phyloP scores from a whole-genome alignment of 2,329 filamentous ascomycete genomes.

The Penicillium polonicum region DNA sequence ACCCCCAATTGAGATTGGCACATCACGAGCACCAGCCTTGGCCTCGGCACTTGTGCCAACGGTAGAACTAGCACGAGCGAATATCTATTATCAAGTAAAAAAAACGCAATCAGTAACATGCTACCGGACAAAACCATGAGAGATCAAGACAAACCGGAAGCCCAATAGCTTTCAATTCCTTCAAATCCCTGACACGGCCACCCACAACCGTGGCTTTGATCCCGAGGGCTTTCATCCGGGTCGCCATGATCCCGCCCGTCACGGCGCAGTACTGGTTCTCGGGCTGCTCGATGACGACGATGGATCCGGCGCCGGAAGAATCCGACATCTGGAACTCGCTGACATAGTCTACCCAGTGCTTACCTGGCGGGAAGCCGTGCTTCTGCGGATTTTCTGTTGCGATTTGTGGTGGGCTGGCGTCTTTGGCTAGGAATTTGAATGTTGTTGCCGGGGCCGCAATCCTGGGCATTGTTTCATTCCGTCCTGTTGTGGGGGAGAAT shows the following conservation, averaged over 20 bases:
- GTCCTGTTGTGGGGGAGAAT: conserved; percentile 34
- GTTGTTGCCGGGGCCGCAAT: conserved; percentile 47
- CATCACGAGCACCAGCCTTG: conserved; percentile 42
- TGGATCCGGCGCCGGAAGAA: conserved; percentile 52
- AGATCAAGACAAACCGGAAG: conserved; percentile 50
- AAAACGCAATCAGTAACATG: conserved; percentile 8
- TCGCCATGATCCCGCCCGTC: conserved; percentile 74
- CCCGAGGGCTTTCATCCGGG: conserved; percentile 63
- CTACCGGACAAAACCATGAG: background rate
- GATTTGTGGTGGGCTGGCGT: conserved; percentile 40
- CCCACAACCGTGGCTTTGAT: conserved; percentile 64
- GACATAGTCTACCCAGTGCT: conserved; percentile 67
- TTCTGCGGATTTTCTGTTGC: conserved; percentile 21
- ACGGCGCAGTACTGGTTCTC: conserved; percentile 65
- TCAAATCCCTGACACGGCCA: conserved; percentile 66
- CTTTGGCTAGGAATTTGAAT: conserved; percentile 59
- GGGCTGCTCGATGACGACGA: conserved; percentile 68
- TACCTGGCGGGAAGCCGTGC: conserved; percentile 57
- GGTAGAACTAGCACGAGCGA: conserved; percentile 45
- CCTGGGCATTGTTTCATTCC: conserved; percentile 30
- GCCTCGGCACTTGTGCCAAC: conserved; percentile 48
- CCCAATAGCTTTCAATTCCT: conserved; percentile 55
- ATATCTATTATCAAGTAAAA: conserved; percentile 35
- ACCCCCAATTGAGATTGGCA: conserved; percentile 41
- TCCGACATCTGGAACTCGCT: conserved; percentile 20